Evolutionary conservation across 495 filamentous ascomycete genomes (phyloP), one percentile per base, ranked within the genome.

Genomic region (Penicillium odoratum): DNA sequence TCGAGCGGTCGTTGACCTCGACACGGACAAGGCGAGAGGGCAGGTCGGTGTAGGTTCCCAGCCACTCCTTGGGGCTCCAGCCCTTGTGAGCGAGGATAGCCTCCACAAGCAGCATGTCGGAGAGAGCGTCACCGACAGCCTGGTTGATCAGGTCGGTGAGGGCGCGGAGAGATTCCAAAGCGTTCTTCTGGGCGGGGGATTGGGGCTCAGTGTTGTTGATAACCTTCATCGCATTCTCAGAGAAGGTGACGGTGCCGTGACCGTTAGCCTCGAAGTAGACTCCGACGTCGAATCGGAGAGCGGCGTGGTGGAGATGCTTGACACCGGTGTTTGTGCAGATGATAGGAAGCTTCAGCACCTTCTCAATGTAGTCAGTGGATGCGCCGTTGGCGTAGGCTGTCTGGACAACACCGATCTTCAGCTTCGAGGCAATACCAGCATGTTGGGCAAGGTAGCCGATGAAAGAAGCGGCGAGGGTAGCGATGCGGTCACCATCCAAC

Each of bases 221-320:
- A 29, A 81, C 79, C 62, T 87, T 87, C 9, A 93, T 69, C 0
- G 94, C 92, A 46, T 85, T 81, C 36, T 86, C 84, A 3, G 91
- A 96, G 81, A 98, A 98, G 40, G 97, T 85, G 26, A 98, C 90
- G 26, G 94, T 98, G 53, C 94, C 94, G 71, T 98, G 94, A 48
- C 94, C 94, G 66, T 98, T 98, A 49, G 94, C 94, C 74, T 98
- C 94, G 66, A 98, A 98, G 74, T 98, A 98, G 52, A 98, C 91
- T 43, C 94, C 94, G 50, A 97, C 86, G 66, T 98, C 95, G 63
- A 91, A 95, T 25, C 87, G 88, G 53, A 88, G 83, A 30, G 94
- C 94, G 15, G 90, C 94, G 68, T 98, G 95, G 75, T 98, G 94
- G 42, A 98, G 88, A 69, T 96, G 87, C 79, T 98, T 98, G 45